phyloP scores from a whole-genome alignment of 257 asterid genomes.

The Euphrasia confusa region DNA sequence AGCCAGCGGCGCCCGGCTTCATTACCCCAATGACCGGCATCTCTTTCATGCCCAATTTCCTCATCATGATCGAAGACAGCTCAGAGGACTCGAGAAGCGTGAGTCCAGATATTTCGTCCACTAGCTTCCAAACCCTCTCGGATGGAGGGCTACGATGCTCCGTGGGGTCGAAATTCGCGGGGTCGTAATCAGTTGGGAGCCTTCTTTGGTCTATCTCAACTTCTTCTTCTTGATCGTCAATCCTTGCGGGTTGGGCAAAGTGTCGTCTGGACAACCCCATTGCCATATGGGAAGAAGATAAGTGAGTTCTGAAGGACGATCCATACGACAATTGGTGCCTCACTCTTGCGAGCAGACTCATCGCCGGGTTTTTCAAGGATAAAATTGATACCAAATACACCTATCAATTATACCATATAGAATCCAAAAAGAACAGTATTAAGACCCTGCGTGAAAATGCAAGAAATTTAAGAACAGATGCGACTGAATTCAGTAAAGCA shows the following conservation, averaged over 20 bases:
- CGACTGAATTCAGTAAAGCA: background rate
- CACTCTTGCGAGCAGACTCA: slow-evolving; percentile 58
- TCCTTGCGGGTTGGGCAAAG: slow-evolving; percentile 48
- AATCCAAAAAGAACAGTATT: background rate
- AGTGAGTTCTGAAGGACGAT: slow-evolving; percentile 25
- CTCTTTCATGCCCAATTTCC: slow-evolving; percentile 46
- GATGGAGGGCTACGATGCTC: slow-evolving; percentile 82
- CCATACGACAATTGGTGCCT: slow-evolving; percentile 42
- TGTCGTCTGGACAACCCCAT: slow-evolving; percentile 28
- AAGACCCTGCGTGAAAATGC: slow-evolving; percentile 10
- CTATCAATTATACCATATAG: slow-evolving; percentile 20
- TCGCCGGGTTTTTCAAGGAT: slow-evolving; percentile 18
- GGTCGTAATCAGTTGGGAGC: slow-evolving; percentile 83
- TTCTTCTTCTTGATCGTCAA: slow-evolving; percentile 60
- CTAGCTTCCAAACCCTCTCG: slow-evolving; percentile 74
- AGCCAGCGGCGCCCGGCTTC: slow-evolving; percentile 63
- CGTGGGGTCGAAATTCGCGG: slow-evolving; percentile 64
- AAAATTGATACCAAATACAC: slow-evolving; percentile 9
- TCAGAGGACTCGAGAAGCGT: slow-evolving; percentile 55
- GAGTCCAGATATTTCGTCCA: slow-evolving; percentile 67
- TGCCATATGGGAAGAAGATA: slow-evolving; percentile 26
- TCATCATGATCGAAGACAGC: slow-evolving; percentile 51
- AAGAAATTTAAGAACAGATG: background rate
- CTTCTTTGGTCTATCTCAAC: slow-evolving; percentile 64
- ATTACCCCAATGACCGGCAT: slow-evolving; percentile 39